phyloP scores from a whole-genome alignment of 441 rosid genomes.

The Metrosideros polymorpha region DNA sequence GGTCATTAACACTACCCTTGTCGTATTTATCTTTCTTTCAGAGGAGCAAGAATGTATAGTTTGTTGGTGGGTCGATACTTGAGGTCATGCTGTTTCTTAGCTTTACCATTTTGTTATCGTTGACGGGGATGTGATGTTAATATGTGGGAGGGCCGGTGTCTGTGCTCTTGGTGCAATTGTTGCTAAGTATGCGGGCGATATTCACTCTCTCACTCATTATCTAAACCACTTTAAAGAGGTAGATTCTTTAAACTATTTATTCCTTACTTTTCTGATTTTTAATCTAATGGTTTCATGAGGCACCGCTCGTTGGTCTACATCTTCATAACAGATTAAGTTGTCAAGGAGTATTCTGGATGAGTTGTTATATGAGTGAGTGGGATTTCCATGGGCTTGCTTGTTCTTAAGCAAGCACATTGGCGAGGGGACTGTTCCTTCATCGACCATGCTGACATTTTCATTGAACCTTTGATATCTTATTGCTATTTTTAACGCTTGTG shows the following conservation, averaged over 20 bases:
- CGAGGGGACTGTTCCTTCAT: neutral
- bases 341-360: conserved; percentile 3
- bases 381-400: conserved; percentile 11
- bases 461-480: neutral
- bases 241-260: neutral
- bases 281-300: neutral
- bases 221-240: conserved; percentile 3
- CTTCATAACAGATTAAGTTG: conserved; percentile 1
- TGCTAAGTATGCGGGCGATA: conserved; percentile 27
- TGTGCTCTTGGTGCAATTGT: conserved; percentile 52
- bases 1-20: neutral
- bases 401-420: conserved; percentile 8
- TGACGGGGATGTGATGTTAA: conserved; percentile 30
- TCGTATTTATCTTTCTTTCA: neutral
- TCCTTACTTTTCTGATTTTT: neutral
- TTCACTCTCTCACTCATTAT: conserved; percentile 5
- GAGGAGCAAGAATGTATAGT: neutral
- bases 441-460: neutral
- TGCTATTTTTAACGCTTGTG: neutral
- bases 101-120: neutral
- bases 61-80: neutral
- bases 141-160: conserved; percentile 54
- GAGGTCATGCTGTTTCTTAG: neutral
- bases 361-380: conserved; percentile 4
- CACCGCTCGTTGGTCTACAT: neutral